Percentiles rank a stretch among this genome's conserved stretches.
phyloP scores from a whole-genome alignment of 805 yeast species.

The Metschnikowia arizonensis region DNA sequence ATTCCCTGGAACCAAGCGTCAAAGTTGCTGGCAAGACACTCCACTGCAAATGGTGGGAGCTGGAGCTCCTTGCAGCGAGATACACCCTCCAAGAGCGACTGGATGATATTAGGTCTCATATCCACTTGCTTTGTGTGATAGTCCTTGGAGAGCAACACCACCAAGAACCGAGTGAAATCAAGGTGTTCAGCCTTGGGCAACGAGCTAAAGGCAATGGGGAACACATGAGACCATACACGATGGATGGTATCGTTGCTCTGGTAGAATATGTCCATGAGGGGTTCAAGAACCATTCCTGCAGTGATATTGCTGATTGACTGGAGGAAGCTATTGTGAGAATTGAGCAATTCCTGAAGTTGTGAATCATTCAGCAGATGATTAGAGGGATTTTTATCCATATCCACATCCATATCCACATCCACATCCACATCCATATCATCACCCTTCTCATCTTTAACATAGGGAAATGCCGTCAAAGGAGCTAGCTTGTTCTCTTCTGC shows the following conservation, averaged over 20 bases:
- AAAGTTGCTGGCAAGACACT: constrained; percentile 80
- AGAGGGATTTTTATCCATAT: too few relatives aligned
- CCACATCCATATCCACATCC: constrained; percentile 13
- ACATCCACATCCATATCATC: not conserved
- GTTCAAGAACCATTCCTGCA: constrained; percentile 60
- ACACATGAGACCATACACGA: constrained; percentile 75
- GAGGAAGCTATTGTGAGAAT: constrained; percentile 30
- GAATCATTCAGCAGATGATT: too few relatives aligned
- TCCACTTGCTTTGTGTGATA: constrained; percentile 91
- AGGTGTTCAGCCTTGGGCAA: constrained; percentile 76
- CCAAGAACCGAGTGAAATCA: constrained; percentile 79
- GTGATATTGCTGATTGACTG: constrained; percentile 28
- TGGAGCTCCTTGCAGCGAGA: constrained; percentile 67
- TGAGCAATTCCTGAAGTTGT: too few relatives aligned
- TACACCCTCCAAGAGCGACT: constrained; percentile 79
- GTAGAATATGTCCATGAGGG: constrained; percentile 77
- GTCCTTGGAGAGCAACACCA: constrained; percentile 78
- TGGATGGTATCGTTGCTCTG: constrained; percentile 77
- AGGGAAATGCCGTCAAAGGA: constrained; percentile 43
- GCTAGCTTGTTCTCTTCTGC: constrained; percentile 51
- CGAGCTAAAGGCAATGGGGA: constrained; percentile 74
- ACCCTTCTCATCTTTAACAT: not conserved
- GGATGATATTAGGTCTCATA: constrained; percentile 80
- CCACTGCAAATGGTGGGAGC: constrained; percentile 90
- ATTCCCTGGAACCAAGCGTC: constrained; percentile 91